Percentiles rank a stretch among this genome's conserved stretches.
These are phyloP conservation scores for Phialemonium atrogriseum DNA, from an alignment of 2,329 filamentous ascomycete genomes.

Conservation along the genomic window DNA sequence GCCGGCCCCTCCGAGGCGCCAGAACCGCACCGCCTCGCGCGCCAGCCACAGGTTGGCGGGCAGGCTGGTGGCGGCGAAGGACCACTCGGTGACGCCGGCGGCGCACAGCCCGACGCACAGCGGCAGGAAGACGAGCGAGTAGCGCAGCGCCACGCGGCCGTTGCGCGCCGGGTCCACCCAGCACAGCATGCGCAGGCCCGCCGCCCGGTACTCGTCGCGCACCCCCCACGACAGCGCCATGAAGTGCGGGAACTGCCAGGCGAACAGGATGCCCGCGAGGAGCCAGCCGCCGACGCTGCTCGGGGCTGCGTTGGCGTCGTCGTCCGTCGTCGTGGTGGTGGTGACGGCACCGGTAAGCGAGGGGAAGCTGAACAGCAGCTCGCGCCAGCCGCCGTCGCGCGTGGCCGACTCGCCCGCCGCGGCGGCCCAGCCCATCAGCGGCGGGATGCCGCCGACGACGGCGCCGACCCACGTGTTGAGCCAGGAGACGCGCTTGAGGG, in stretches of 20 bases:
- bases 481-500: slow-evolving; percentile 77
- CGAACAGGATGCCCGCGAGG: slow-evolving; percentile 73
- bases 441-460: slow-evolving; percentile 85
- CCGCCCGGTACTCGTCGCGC: slow-evolving; percentile 75
- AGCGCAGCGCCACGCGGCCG: slow-evolving; percentile 77
- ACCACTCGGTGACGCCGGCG: slow-evolving; percentile 74
- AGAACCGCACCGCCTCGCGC: slow-evolving; percentile 73
- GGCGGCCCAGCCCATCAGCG: slow-evolving; percentile 96
- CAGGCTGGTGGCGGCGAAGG: slow-evolving; percentile 71
- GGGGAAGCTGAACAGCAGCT: slow-evolving; percentile 52
- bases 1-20: slow-evolving; percentile 65
- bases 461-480: slow-evolving; percentile 95
- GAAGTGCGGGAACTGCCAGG: slow-evolving; percentile 98
- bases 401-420: slow-evolving; percentile 83
- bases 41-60: slow-evolving; percentile 82
- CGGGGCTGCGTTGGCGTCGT: no score
- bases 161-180: slow-evolving; percentile 86
- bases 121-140: slow-evolving; percentile 78
- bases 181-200: slow-evolving; percentile 63
- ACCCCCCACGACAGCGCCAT: slow-evolving; percentile 89
- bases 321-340: slow-evolving; percentile 1
- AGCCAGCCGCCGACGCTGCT: slow-evolving; percentile 73
- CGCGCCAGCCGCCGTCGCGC: slow-evolving; percentile 64
- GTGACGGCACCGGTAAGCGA: background rate
- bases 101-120: slow-evolving; percentile 76